Base-by-base conservation (phyloP, 495 filamentous ascomycete genomes). In the Podospora anserina region DNA sequence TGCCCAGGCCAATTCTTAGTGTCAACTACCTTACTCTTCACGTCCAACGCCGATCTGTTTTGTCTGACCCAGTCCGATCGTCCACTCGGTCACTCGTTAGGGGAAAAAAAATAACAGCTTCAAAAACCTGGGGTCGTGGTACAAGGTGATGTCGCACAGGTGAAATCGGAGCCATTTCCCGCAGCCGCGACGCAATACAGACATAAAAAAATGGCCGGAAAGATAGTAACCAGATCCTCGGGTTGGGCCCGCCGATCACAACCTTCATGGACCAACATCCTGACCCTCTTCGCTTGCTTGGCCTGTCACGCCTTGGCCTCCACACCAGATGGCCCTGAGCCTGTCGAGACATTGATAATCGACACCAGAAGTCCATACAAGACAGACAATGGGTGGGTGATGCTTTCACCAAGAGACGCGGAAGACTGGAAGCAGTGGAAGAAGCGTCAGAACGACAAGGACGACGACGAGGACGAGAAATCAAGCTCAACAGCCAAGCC, bases 331-430 rank as follows among this genome's bases (percentile, higher is more conserved):
- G 63, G 73, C 60, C 62, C 72, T 63, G 63, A 66, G 44, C 77
- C 81, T 65, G 70, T 71, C 61, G 75, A 80, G 57, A 73, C 72
- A 11, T 66, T 82, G 44, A 65, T 78, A 13, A 72, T 83, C 66
- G 80, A 81, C 71, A 71, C 74, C 53, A 70, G 78, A 64, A 71
- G 74, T 56, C 78, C 76, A 13, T 63, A 75, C 65, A 71, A 73
- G 32, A 60, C 75, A 16, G 67, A 75, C 49, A 76, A 78, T 63
- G 70, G 71, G 56, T 83, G 81, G 81, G 72, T 72, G 49, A 76
- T 81, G 74, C 66, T 80, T 62, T 75, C 80, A 72, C 66, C 76
- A 80, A 16, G 75, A 78, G 57, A 63, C 72, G 60, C 70, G 69
- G n/a, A 58, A 68, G 66, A 63, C 4, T 73, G 69, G 9, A 69